Percentiles rank a stretch among this genome's conserved stretches.
Conservation (phyloP, 1,139 yeast genomes). For the Debaryomycetaceae sp. region DNA sequence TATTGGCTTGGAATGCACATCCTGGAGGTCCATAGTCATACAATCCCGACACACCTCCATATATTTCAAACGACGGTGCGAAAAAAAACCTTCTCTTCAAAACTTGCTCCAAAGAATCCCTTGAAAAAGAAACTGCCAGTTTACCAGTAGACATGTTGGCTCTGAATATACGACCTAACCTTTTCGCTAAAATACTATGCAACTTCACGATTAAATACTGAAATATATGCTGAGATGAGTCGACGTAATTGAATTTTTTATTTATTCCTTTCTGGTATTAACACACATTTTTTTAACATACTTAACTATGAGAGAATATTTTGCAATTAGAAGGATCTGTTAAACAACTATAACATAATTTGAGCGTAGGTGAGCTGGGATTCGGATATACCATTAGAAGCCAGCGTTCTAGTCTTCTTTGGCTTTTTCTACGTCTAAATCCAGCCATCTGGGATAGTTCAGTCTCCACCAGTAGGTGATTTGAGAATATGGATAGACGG, state of each 20-base stretch:
- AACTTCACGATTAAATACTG: conserved; percentile 2
- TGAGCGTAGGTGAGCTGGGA: too few relatives aligned
- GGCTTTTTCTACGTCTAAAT: conserved; percentile 16
- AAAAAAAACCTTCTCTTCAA: conserved; percentile 94
- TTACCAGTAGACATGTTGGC: conserved; percentile 28
- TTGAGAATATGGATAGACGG: conserved; percentile 43
- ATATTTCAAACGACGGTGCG: conserved; percentile 95
- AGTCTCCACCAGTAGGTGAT: conserved; percentile 28
- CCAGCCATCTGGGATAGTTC: conserved; percentile 27
- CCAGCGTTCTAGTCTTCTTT: too few relatives aligned
- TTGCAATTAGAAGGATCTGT: too few relatives aligned
- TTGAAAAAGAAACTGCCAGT: conserved; percentile 52
- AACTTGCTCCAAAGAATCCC: conserved; percentile 87
- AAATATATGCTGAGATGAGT: conserved; percentile 1
- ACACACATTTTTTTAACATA: not conserved
- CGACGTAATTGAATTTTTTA: not conserved
- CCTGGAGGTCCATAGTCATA: conserved; percentile 99
- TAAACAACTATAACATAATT: too few relatives aligned
- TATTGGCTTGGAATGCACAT: conserved; percentile 95
- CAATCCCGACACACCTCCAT: conserved; percentile 97
- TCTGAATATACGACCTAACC: conserved; percentile 5
- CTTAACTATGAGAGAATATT: too few relatives aligned
- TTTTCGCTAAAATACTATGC: conserved; percentile 5
- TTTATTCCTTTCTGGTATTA: not conserved
- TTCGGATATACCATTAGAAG: too few relatives aligned